Evolutionary conservation across 768 basidiomycete species (phyloP), one percentile per base, ranked within the genome.

Genomic region (Panus rudis): DNA sequence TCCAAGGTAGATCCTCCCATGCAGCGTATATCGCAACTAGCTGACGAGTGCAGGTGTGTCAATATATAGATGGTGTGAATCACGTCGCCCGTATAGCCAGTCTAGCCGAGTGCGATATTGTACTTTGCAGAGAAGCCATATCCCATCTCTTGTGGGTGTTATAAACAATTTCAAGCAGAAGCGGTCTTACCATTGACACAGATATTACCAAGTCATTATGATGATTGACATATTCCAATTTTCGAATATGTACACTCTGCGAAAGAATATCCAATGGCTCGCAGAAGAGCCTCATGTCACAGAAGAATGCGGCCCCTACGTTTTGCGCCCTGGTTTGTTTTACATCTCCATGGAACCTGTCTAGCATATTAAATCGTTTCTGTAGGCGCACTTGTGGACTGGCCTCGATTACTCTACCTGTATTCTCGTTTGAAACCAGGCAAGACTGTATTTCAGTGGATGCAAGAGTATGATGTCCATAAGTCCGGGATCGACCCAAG

Each of bases 121-220:
- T 76, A 21, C 65, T 97, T 30, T 85, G 91, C 4, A 77, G 92
- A 37, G 79, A 84, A 48, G 91, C 92, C 8, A 81, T 99, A 39
- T 82, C 87, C 14, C 96, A 99, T 65, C 75, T 99, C 22, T 63
- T 99, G 91, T 96, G 52, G 65, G 85, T 35, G n/a, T 20, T 17
- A 20, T 7, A 53, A 8, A 21, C 14, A 5, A 20, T 14, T 31
- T 39, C 33, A 10, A 23, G 21, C 22, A 13, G 34, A 35, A n/a
- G n/a, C n/a, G n/a, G n/a, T 24, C 33, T 22, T 34, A 11, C 44
- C 41, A 16, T 22, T n/a, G 28, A 22, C 26, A n/a, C 50, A 93
- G 91, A 33, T 96, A 92, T 57, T 97, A 98, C 59, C 91, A 96
- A 66, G 92, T 93, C 31, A 81, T 96, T 51, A 92, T 98, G 86